phyloP scores from a whole-genome alignment of 148 eudicot species.

The Camellia lanceoleosa region DNA sequence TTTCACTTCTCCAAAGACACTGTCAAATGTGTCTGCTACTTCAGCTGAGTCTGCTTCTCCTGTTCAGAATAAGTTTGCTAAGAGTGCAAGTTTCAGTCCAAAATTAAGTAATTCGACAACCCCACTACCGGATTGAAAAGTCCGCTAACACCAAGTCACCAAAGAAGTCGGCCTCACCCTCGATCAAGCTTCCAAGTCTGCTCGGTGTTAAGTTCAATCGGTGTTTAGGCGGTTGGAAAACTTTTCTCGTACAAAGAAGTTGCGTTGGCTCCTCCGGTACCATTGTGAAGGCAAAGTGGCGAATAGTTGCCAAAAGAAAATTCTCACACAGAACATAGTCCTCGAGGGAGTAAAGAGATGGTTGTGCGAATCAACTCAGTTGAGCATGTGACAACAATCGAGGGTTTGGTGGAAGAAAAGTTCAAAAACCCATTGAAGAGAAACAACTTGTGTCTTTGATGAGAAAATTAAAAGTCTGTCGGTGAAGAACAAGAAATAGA shows the following conservation, averaged over 20 bases:
- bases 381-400: slow-evolving; percentile 23
- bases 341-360: slow-evolving; percentile 17
- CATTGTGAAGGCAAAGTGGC: slow-evolving; percentile 72
- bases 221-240: slow-evolving; percentile 60
- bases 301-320: slow-evolving; percentile 54
- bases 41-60: slow-evolving; percentile 35
- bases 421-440: slow-evolving; percentile 27
- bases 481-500: slow-evolving; percentile 21
- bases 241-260: slow-evolving; percentile 96
- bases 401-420: slow-evolving; percentile 26
- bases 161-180: slow-evolving; percentile 49
- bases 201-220: slow-evolving; percentile 42
- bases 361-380: slow-evolving; percentile 25
- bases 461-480: slow-evolving; percentile 19
- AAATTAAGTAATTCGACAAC: slow-evolving; percentile 31
- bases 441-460: slow-evolving; percentile 16
- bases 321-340: slow-evolving; percentile 22
- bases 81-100: slow-evolving; percentile 67
- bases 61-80: slow-evolving; percentile 46
- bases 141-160: slow-evolving; percentile 49
- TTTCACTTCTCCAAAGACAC: slow-evolving; percentile 54
- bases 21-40: slow-evolving; percentile 43
- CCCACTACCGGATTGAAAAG: slow-evolving; percentile 39
- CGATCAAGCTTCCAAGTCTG: slow-evolving; percentile 50
- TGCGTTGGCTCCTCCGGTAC: slow-evolving; percentile 94